A percentile compares a stretch with the other conserved stretches of the same genome.
phyloP scores from a whole-genome alignment of 1,284 basidiomycete species.

The Pulveroboletus ridleyi region DNA sequence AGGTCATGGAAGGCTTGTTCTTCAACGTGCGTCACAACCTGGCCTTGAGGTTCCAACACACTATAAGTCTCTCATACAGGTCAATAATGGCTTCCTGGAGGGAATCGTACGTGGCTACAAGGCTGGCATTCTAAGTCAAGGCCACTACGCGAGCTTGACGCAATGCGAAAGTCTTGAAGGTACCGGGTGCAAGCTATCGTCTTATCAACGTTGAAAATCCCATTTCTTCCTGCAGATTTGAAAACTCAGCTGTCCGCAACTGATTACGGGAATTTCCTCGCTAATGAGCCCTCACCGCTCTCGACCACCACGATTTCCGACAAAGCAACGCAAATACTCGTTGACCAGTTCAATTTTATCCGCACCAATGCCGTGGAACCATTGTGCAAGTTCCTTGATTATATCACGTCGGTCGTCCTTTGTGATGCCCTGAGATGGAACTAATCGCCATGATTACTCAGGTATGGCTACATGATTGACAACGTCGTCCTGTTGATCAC shows the following conservation, averaged over 20 bases:
- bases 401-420: constrained; percentile 81
- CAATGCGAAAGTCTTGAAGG: constrained; percentile 99
- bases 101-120: constrained; percentile 96
- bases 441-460: constrained; percentile 38
- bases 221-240: constrained; percentile 65
- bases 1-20: constrained; percentile 35
- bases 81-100: constrained; percentile 87
- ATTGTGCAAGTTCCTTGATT: constrained; percentile 94
- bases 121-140: constrained; percentile 87
- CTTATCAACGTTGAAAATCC: constrained; percentile 18
- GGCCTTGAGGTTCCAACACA: not conserved
- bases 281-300: constrained; percentile 96
- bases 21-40: constrained; percentile 35
- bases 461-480: constrained; percentile 99
- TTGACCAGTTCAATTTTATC: constrained; percentile 97
- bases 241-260: constrained; percentile 94
- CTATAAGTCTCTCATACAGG: constrained; percentile 49
- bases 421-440: constrained; percentile 12
- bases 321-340: constrained; percentile 94
- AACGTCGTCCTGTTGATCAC: constrained; percentile 98
- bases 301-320: constrained; percentile 96
- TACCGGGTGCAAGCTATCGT: constrained; percentile 41
- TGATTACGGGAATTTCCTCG: constrained; percentile 98
- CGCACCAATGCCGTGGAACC: constrained; percentile 92
- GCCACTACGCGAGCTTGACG: constrained; percentile 92